Base-by-base conservation (phyloP, 139 green algal genomes). In the Coelastrella sp. region DNA sequence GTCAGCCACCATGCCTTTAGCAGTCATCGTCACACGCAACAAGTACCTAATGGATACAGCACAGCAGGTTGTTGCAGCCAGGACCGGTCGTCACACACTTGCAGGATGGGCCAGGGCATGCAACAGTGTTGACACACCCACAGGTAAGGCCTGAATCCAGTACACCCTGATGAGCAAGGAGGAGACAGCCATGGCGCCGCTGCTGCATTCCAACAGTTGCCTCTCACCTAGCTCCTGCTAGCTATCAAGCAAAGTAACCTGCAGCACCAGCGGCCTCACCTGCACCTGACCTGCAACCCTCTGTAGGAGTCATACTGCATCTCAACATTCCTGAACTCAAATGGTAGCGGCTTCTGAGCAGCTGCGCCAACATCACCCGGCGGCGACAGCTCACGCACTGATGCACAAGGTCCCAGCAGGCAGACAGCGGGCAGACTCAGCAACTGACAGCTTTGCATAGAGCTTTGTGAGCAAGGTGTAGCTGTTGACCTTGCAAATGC, bases 241-340 rank as follows among this genome's bases (percentile, higher is more conserved):
- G 74, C 25, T 57, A 17, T 49, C 78, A 78, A 25, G 22, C 19
- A 81, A 8, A n/a, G 35, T 11, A 7, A 70, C 11, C 49, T 83
- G 35, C 78, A 59, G 74, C 70, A 25, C n/a, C 83, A n/a, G 68
- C 60, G 60, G 58, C 93, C 7, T 27, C 60, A 96, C 94, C 93
- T 93, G 63, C 95, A 93, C 1, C 95, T 92, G 49, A 96, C 97
- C 91, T 97, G 95, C 68, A 95, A 84, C 20, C 98, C 98, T 8
- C 94, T 92, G 92, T 99, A 99, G 6, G 96, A 98, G 90, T 99
- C 98, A 89, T 99, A 97, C 90, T 97, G 95, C 96, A 99, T 96
- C 90, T 99, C 98, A 80, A 99, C 96, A 60, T 96, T 96, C n/a
- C 91, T 93, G 90, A 99, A 99, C 93, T 99, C 97, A 92, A 99